Evolutionary conservation across 768 basidiomycete genomes (phyloP), one percentile per base, ranked within the genome.

Genomic region (Xerocomus brunneocitrinus): DNA sequence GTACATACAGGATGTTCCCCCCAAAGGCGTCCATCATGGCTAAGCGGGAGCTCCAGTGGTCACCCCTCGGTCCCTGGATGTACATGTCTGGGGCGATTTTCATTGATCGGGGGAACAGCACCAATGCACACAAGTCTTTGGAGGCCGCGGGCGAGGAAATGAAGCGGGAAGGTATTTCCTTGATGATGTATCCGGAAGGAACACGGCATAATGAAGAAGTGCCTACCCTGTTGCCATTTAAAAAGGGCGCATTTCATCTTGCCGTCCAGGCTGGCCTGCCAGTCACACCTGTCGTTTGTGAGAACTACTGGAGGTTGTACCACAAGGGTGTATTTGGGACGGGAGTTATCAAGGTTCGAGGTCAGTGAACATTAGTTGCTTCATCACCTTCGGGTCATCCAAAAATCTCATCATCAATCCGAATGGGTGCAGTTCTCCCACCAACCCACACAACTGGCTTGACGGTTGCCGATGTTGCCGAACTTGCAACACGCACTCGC

Each of bases 171-270:
- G 72, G 81, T 56, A 78, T 88, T 16, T 92, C 91, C 14, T 72
- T 98, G 44, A 95, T 91, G 89, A 84, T 99, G 71, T 98, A 92
- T 73, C 92, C 95, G 1, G 97, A 98, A 73, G 97, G 97, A 30
- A 99, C 97, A 10, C 83, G 95, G 34, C 83, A 91, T 41, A 80
- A 80, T 53, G 78, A 79, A 22, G 75, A 84, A 56, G 71, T 76
- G 31, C 79, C 87, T 8, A 78, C 81, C 31, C 72, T 99, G 67
- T 76, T 89, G 5, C 87, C 91, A 3, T 86, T 99, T 76, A 99
- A 99, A 78, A 99, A 98, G 71, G 97, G 97, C 38, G 95, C 93
- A 3, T 98, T 98, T 78, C 94, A 98, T 67, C 80, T 98, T 47
- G 97, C 97, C 28, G 79, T 98, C 25, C 86, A 94, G 71, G 85